phyloP scores from a whole-genome alignment of 495 filamentous ascomycete species.

The Xylaria bambusicola region DNA sequence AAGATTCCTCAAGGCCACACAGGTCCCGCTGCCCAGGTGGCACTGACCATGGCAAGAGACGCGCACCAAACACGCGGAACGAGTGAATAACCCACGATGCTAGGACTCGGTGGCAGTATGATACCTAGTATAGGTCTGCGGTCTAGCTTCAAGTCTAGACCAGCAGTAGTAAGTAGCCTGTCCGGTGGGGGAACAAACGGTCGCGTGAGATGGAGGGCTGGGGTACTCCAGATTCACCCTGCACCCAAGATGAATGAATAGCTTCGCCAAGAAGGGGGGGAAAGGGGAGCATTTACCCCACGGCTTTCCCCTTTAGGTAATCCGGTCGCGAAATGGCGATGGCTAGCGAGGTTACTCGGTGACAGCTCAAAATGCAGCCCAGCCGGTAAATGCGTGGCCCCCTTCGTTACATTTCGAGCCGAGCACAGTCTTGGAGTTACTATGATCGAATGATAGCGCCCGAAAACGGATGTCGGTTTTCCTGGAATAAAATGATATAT shows the following conservation, averaged over 20 bases:
- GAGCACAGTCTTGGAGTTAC: neutral
- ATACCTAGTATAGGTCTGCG: neutral
- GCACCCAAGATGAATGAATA: neutral
- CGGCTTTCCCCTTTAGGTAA: slow-evolving; percentile 32
- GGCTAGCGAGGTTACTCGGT: no score
- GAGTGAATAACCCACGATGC: neutral
- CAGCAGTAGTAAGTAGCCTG: neutral
- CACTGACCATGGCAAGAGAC: no score
- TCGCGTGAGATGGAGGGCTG: slow-evolving; percentile 3
- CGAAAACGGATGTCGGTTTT: neutral
- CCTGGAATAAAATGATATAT: neutral
- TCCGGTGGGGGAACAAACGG: slow-evolving; percentile 4
- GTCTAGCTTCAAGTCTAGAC: slow-evolving; percentile 8
- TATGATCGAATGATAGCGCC: neutral
- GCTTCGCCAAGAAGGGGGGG: slow-evolving; percentile 16
- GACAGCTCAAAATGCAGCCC: no score
- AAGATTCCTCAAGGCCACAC: slow-evolving; percentile 8
- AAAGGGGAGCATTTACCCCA: slow-evolving; percentile 25
- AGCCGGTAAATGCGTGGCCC: no score
- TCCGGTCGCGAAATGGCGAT: slow-evolving; percentile 19
- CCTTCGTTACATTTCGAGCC: no score
- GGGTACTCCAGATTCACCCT: slow-evolving; percentile 4
- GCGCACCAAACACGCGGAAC: neutral
- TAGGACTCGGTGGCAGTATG: neutral
- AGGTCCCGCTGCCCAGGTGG: neutral